These are phyloP conservation scores for Heterobasidion irregulare DNA, from an alignment of 1,284 basidiomycete species.

Conservation along the genomic window DNA sequence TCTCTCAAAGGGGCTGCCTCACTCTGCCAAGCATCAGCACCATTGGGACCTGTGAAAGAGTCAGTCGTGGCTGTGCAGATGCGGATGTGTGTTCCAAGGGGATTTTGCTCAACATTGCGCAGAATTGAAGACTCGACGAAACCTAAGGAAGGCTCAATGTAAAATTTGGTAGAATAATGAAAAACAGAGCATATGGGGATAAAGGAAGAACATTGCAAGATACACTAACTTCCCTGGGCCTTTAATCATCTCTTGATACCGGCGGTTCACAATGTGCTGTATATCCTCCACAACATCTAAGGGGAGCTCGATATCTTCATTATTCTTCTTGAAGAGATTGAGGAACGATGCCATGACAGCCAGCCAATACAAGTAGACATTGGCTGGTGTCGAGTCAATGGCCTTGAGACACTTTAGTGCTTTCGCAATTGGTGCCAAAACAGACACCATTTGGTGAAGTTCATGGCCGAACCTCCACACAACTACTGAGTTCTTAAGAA, in stretches of 20 bases:
- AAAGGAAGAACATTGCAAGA: background rate
- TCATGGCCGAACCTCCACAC: background rate
- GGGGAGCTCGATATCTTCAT: background rate
- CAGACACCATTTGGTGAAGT: background rate
- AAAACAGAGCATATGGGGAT: background rate
- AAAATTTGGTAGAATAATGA: background rate
- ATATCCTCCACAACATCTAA: background rate
- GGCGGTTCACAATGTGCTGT: background rate
- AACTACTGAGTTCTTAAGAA: background rate
- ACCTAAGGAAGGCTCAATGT: background rate
- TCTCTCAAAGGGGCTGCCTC: background rate
- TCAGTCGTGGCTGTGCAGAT: too few relatives aligned
- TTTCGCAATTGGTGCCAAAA: background rate
- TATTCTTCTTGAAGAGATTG: background rate
- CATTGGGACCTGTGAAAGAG: too few relatives aligned
- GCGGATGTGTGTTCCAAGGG: too few relatives aligned
- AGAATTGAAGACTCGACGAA: background rate
- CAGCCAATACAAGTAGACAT: background rate
- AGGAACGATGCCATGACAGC: background rate
- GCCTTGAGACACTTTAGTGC: background rate
- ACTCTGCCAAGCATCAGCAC: too few relatives aligned
- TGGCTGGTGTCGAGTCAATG: background rate
- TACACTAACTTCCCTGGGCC: background rate
- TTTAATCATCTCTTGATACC: background rate
- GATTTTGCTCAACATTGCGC: background rate